phyloP scores from a whole-genome alignment of 1,284 basidiomycete genomes.

The Anthracocystis walkeri region DNA sequence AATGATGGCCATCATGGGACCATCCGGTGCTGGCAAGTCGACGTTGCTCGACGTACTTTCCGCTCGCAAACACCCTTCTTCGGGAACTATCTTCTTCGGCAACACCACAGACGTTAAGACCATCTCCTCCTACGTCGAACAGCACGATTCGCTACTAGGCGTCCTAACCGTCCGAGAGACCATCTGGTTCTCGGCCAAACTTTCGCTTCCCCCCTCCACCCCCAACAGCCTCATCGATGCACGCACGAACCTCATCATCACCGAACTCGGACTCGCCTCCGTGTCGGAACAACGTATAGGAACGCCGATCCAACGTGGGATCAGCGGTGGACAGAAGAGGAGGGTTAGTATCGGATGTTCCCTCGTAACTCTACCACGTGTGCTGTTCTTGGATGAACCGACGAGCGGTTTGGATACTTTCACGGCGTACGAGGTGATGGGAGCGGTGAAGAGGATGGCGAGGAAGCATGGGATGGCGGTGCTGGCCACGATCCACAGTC shows the following conservation, averaged over 20 bases:
- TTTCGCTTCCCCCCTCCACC: conserved; percentile 46
- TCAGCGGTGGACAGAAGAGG: conserved; percentile 71
- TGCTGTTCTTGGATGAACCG: conserved; percentile 72
- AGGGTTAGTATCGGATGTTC: conserved; percentile 69
- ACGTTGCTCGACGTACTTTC: conserved; percentile 70
- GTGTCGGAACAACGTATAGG: conserved; percentile 69
- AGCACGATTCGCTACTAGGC: conserved; percentile 70
- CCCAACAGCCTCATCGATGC: conserved; percentile 9
- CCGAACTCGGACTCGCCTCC: conserved; percentile 61
- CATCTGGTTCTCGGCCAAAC: conserved; percentile 66
- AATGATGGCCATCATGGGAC: conserved; percentile 66
- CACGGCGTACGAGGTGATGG: conserved; percentile 67
- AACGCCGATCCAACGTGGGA: conserved; percentile 70
- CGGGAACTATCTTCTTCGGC: conserved; percentile 6
- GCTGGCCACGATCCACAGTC: conserved; percentile 70
- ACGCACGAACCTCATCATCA: conserved; percentile 53
- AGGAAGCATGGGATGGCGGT: conserved; percentile 62
- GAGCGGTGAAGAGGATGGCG: conserved; percentile 58
- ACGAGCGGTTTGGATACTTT: conserved; percentile 65
- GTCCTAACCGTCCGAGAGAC: conserved; percentile 71
- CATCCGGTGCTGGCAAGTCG: conserved; percentile 70
- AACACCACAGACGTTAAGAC: conserved; percentile 19
- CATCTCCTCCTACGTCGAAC: conserved; percentile 70
- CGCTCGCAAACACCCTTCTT: conserved; percentile 47
- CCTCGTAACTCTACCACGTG: conserved; percentile 67